These are phyloP conservation scores for Bisporella sp. DNA, from an alignment of 2,329 filamentous ascomycete genomes.

Conservation along the genomic window DNA sequence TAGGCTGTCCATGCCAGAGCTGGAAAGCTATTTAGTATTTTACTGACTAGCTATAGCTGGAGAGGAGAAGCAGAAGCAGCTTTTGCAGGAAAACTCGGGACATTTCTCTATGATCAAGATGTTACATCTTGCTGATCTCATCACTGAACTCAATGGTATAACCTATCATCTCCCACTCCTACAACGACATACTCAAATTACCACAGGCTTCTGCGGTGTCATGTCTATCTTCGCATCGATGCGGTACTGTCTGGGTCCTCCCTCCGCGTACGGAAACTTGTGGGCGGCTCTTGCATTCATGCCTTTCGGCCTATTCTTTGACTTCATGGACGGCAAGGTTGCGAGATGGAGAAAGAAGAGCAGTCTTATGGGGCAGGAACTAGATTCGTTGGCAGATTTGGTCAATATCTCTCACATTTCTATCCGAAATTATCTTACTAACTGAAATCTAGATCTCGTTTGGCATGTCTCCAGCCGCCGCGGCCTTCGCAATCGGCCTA, in stretches of 20 bases:
- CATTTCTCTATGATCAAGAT: constrained; percentile 66
- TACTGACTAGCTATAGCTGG: constrained; percentile 26
- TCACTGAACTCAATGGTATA: constrained; percentile 74
- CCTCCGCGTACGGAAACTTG: constrained; percentile 58
- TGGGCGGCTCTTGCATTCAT: constrained; percentile 82
- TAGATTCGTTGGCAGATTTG: constrained; percentile 92
- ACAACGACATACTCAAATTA: not conserved
- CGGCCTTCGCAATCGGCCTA: constrained; percentile 83
- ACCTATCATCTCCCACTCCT: not conserved
- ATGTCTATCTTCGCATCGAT: constrained; percentile 95
- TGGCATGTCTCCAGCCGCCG: constrained; percentile 79
- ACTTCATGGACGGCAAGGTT: constrained; percentile 96
- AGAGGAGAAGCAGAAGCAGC: constrained; percentile 58
- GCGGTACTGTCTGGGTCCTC: constrained; percentile 78
- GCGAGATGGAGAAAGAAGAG: constrained; percentile 96
- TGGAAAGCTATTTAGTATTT: not conserved
- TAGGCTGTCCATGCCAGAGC: not conserved
- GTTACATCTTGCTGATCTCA: constrained; percentile 74
- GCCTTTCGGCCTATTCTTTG: constrained; percentile 91
- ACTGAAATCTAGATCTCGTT: constrained; percentile 72
- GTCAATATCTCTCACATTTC: constrained; percentile 39
- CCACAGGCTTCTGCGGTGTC: constrained; percentile 71
- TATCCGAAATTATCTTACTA: not conserved
- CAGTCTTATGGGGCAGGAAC: constrained; percentile 93
- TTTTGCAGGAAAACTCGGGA: constrained; percentile 61